Base-by-base conservation (phyloP, 345 rosid species). In the Microcos paniculata region DNA sequence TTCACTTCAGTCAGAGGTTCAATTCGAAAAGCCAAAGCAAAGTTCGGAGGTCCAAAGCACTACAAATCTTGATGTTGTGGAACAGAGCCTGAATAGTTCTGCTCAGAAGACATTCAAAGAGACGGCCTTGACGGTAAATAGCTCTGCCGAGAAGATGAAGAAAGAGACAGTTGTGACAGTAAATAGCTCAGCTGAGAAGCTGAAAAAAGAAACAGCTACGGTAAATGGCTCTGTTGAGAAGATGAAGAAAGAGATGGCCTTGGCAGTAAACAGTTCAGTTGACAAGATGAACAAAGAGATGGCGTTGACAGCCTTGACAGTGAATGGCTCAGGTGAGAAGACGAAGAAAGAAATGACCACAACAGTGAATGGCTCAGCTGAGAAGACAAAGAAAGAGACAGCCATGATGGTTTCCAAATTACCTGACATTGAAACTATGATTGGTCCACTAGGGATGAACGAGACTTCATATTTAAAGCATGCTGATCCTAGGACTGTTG, bases 1-100 rank as follows among this genome's bases (percentile, higher is more conserved):
- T 80, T 80, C 89, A 79, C 79, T 82, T 63, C 94, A 79, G 69
- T 74, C 93, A 67, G 90, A 85, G 76, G 61, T 77, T 78, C 94
- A 84, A 73, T 55, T 59, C 9, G 94, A 88, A 81, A 88, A 83
- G 84, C 84, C 91, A 66, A 86, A 83, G 69, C 84, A 67, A 73
- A 83, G 74, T 63, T 61, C 76, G 74, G 94, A 90, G 84, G 77
- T 73, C 66, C 62, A 88, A 57, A 26, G 63, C 77, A 61, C 75
- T 76, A 56, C 81, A 33, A 77, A 73, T 77, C 77, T 78, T 77
- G 77, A 74, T 79, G 55, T 83, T 76, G 28, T 76, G 66, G 87
- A 82, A 65, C 82, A 71, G 72, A 82, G 71, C 52, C 38, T 62
- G 28, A 76, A 59, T 69, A 74, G 73, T 77, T 78, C 74, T 42